Percentiles rank a stretch among this genome's conserved stretches.
phyloP scores from a whole-genome alignment of 192 early-diverging fungal species.

The Rhizoclosmatium globosum region DNA sequence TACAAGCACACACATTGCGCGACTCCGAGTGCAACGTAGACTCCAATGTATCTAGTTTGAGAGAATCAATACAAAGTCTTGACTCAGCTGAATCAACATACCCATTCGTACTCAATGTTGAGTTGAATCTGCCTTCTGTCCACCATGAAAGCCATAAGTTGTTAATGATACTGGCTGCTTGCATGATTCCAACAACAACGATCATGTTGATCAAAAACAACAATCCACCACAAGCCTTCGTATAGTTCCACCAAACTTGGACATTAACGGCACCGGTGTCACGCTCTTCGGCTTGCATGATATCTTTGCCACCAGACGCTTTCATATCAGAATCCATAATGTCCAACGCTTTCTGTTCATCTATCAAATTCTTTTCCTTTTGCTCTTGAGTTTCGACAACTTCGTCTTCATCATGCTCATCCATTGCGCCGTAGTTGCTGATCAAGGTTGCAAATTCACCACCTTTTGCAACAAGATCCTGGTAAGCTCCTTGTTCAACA shows the following conservation, averaged over 20 bases:
- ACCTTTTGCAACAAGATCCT: conserved; percentile 61
- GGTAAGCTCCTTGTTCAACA: conserved; percentile 69
- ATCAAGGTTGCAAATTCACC: conserved; percentile 71
- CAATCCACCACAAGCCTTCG: conserved; percentile 55
- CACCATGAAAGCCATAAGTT: conserved; percentile 65
- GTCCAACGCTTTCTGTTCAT: conserved; percentile 33
- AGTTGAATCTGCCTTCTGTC: conserved; percentile 41
- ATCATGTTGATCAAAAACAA: conserved; percentile 45
- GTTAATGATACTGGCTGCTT: conserved; percentile 60
- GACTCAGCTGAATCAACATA: conserved; percentile 12
- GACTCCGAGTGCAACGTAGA: conserved; percentile 72
- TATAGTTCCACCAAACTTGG: conserved; percentile 77
- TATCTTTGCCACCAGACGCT: conserved; percentile 46
- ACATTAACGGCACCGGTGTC: conserved; percentile 77
- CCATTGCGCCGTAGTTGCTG: conserved; percentile 68
- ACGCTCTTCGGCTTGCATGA: conserved; percentile 84
- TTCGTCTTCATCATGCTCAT: conserved; percentile 56
- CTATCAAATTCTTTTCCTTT: conserved; percentile 19
- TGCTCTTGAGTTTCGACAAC: conserved; percentile 46
- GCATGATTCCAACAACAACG: conserved; percentile 52
- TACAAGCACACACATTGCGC: conserved; percentile 62
- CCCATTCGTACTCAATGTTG: conserved; percentile 64
- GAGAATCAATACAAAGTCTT: not conserved
- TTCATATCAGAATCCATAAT: conserved; percentile 20
- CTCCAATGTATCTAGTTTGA: conserved; percentile 59